Evolutionary conservation across 2,329 filamentous ascomycete species (phyloP).

Genomic region (Cercospora zeae-maydis): DNA sequence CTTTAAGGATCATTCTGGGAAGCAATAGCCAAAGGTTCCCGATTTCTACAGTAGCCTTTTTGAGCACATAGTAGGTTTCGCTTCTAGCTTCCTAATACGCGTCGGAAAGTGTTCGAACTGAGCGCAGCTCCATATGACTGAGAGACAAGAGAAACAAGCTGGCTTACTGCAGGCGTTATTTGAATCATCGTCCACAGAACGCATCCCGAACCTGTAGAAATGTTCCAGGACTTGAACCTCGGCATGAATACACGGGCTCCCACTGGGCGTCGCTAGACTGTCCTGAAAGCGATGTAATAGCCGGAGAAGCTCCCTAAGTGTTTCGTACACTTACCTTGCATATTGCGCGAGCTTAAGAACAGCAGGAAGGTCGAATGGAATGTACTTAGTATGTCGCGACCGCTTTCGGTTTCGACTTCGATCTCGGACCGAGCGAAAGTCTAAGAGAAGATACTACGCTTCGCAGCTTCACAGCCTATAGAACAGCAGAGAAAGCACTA

Average conservation of each 20-base stretch:
- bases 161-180: not conserved
- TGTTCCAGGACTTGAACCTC: too few species aligned
- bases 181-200: not conserved
- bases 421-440: not conserved
- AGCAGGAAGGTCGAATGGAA: not conserved
- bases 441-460: not conserved
- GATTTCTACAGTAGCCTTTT: not conserved
- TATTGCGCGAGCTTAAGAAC: not conserved
- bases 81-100: not conserved
- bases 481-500: not conserved
- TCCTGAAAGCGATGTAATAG: not conserved
- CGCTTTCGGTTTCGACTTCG: not conserved
- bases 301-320: not conserved
- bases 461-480: not conserved
- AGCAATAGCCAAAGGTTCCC: not conserved
- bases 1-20: not conserved
- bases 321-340: not conserved
- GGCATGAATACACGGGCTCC: not conserved
- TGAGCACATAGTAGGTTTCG: not conserved
- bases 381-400: not conserved
- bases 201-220: not conserved
- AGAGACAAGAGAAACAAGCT: not conserved
- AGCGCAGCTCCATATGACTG: not conserved
- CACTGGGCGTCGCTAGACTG: not conserved
- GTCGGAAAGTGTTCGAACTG: not conserved